Base-by-base conservation (phyloP, 2,329 filamentous ascomycete species). In the Epichloe festucae region DNA sequence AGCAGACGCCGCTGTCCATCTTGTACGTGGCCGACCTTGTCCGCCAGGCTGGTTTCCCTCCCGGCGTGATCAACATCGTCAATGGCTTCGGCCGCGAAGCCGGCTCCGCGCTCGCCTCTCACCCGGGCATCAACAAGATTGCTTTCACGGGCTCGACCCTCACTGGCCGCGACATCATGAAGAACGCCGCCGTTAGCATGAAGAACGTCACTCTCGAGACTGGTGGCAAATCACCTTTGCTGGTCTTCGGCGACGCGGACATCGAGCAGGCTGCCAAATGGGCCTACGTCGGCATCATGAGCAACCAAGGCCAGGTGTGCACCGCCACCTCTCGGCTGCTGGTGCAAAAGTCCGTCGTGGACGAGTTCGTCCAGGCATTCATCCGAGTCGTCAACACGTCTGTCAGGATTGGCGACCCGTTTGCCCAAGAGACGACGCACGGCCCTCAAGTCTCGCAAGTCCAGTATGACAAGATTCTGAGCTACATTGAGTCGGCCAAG, bases 141-240 rank as follows among this genome's bases (percentile, higher is more conserved):
- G 84, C 86, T 0, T 91, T 90, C 57, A 90, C 87, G 0, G 87
- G 87, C 40, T 85, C 81, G 4, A 90, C 86, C 0, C 70, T 72
- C 1, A 89, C 85, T 0, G 87, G 82, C 7, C 78, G 79, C 51
- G 75, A 83, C 48, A 87, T 90, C 56, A 89, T 89, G 84, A 87
- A 86, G 63, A n/a, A n/a, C n/a, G 85, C 86, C 0, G 75, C 79
- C n/a, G 67, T 76, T 1, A 87, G 73, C 56, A 69, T 81, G 59
- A 84, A 84, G 67, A 83, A 82, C 60, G 79, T 84, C 53, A 84
- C 79, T 1, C 71, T 84, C 8, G 81, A 84, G 66, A 81, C 80
- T 12, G 82, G 82, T 39, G 82, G 82, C 51, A 85, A 86, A 65
- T 81, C 75, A 4, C 81, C 82, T 0, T 67, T 84, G 2, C 59